A percentile compares a stretch with the other conserved stretches of the same genome.
Conservation (phyloP, 192 early-diverging fungal species). For the Gigaspora rosea region DNA sequence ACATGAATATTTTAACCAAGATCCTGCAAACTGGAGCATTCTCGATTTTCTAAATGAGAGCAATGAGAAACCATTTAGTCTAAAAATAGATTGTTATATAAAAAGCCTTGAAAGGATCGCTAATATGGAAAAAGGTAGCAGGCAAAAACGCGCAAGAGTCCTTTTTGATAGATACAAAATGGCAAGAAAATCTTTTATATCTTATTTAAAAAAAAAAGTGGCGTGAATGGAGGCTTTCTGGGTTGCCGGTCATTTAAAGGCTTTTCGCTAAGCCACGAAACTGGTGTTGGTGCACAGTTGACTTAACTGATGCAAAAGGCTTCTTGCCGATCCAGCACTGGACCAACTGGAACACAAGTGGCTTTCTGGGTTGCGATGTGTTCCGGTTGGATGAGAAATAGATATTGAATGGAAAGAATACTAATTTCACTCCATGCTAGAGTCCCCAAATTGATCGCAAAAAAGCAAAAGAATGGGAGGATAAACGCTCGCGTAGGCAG, state of each 20-base stretch:
- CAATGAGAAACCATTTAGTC: not conserved
- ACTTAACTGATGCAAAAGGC: constrained; percentile 29
- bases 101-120: not conserved
- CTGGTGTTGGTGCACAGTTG: constrained; percentile 24
- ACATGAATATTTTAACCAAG: constrained; percentile 12
- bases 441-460: constrained; percentile 13
- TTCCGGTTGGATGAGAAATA: constrained; percentile 13
- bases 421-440: not conserved
- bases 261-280: constrained; percentile 29
- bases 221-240: constrained; percentile 15
- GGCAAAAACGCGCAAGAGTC: not conserved
- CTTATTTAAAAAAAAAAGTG: constrained; percentile 17
- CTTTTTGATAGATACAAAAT: constrained; percentile 22
- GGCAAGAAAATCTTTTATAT: constrained; percentile 20
- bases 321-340: constrained; percentile 22
- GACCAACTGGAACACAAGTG: constrained; percentile 9
- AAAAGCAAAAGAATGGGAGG: constrained; percentile 24
- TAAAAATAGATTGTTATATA: constrained; percentile 15
- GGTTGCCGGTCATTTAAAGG: constrained; percentile 23
- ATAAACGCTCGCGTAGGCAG: not conserved
- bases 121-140: not conserved
- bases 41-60: constrained; percentile 11
- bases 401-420: not conserved
- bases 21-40: not conserved
- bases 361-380: constrained; percentile 9